Conservation (phyloP, 2,329 filamentous ascomycete genomes). For the Drechslerella stenobrocha region DNA sequence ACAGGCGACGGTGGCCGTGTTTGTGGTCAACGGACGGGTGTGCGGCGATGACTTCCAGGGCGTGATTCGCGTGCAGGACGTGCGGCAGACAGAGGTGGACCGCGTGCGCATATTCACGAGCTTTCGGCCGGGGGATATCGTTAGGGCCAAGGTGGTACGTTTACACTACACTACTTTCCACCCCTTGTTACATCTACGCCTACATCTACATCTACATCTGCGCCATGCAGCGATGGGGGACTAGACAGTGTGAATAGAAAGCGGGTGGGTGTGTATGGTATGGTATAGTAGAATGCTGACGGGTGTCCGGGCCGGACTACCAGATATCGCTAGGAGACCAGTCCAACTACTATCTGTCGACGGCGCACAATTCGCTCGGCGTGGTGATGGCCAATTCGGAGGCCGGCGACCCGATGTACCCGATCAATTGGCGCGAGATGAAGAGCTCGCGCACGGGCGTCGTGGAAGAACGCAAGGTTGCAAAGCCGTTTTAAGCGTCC, state of each 20-base stretch:
- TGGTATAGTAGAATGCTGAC: neutral
- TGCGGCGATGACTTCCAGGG: constrained; percentile 81
- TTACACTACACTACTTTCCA: too few species aligned
- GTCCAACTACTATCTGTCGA: constrained; percentile 91
- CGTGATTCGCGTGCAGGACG: constrained; percentile 83
- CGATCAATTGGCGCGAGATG: constrained; percentile 94
- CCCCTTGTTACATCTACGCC: too few species aligned
- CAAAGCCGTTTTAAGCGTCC: constrained; percentile 66
- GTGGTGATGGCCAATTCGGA: constrained; percentile 83
- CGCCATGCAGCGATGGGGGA: too few species aligned
- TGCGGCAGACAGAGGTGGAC: constrained; percentile 93
- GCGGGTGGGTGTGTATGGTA: too few species aligned
- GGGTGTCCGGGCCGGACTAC: neutral
- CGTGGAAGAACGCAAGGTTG: constrained; percentile 84
- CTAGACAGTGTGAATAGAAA: too few species aligned
- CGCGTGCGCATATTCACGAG: constrained; percentile 87
- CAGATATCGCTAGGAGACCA: constrained; percentile 90
- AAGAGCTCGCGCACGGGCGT: constrained; percentile 76
- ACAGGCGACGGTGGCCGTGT: constrained; percentile 82
- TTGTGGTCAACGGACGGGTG: constrained; percentile 74
- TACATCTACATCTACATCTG: too few species aligned
- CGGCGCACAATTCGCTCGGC: constrained; percentile 85
- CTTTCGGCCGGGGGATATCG: constrained; percentile 86
- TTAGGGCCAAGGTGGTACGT: constrained; percentile 4
- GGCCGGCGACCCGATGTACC: constrained; percentile 84